Base-by-base conservation (phyloP, 495 filamentous ascomycete species). In the Trichoderma erinaceum region DNA sequence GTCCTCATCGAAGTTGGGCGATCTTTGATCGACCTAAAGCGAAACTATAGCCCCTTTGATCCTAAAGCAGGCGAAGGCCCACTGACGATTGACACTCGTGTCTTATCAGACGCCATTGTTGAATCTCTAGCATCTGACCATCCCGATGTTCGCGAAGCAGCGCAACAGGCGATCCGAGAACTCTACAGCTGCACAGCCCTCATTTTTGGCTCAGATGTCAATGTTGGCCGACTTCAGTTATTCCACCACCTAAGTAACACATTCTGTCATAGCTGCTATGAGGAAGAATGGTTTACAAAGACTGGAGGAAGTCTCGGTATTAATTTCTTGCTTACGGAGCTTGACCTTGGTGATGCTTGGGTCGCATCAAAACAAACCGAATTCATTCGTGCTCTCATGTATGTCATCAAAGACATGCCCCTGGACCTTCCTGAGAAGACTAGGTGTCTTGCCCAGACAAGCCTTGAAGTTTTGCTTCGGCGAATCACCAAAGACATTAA, bases 271-370 rank as follows among this genome's bases (percentile, higher is more conserved):
- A 90, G 90, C 69, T 99, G 96, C 74, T 90, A 97, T 69, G 92
- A 93, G 71, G 93, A 97, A 74, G 93, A 98, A 70, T 99, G 96
- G 96, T 98, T 93, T 73, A 91, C 92, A 16, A 99, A 99, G 73
- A 88, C 92, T 23, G 94, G 93, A 68, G 96, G 96, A 18, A 92
- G 90, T 46, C 76, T 94, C 25, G 96, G 96, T 61, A 97, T 99
- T 67, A 88, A 92, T 70, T 83, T 93, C 52, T 80, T 97, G 64
- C 86, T 90, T 4, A 91, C 88, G 16, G 87, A 92, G 71, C 75
- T 97, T 63, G 88, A 92, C 65, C 81, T 98, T 52, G 91, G 93
- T 10, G 90, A 96, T 70, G 72, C 80, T 23, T 99, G 94, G 93
- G 80, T 98, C 27, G 83, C 86, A 63, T 84, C 87, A 7, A 88